Evolutionary conservation across 2,329 filamentous ascomycete genomes (phyloP).

Genomic region (Furcasterigmium furcatum): DNA sequence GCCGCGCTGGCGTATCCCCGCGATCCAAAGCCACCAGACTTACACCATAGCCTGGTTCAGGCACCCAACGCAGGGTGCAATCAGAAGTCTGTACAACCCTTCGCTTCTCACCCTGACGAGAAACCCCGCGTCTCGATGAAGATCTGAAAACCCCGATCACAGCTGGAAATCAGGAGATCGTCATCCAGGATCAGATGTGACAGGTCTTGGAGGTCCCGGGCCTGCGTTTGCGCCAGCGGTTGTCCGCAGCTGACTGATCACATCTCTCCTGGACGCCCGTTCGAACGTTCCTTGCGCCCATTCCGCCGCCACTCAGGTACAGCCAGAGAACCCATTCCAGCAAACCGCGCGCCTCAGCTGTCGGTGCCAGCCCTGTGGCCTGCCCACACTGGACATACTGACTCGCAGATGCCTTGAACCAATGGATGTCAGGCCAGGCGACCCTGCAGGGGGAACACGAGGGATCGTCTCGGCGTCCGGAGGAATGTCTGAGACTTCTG

Average conservation of each 20-base stretch:
- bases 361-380: neutral
- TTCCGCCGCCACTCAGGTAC: neutral
- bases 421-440: neutral
- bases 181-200: neutral
- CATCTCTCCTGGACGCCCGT: no score
- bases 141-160: no score
- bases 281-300: neutral
- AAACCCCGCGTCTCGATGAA: neutral
- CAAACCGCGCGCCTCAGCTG: neutral
- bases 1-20: no score
- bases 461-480: neutral
- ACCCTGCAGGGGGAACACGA: neutral
- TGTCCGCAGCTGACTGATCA: no score
- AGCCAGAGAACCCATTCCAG: neutral
- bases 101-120: no score
- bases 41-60: no score
- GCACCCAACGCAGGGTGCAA: no score
- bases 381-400: neutral
- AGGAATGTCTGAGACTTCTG: constrained; percentile 4
- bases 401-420: neutral
- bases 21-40: no score
- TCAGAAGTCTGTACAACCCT: no score
- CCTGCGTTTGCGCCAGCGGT: neutral
- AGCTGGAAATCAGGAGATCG: neutral
- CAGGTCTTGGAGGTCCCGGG: neutral